These are phyloP conservation scores for Gaeumannomyces tritici DNA, from an alignment of 2,329 filamentous ascomycete genomes.

Conservation along the genomic window DNA sequence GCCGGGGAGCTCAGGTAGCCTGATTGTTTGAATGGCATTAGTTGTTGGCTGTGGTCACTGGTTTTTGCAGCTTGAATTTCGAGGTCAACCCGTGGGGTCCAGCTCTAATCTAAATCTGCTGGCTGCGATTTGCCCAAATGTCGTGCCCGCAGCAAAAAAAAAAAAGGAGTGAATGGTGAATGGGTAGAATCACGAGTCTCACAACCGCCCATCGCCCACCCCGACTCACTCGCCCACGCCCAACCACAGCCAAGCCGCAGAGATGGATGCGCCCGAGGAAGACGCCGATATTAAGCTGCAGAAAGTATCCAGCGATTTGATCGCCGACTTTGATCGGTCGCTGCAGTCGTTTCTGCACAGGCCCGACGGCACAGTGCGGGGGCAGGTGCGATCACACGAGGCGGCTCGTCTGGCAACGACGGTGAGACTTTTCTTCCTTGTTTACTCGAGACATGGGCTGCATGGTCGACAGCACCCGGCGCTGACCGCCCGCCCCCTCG, in stretches of 20 bases:
- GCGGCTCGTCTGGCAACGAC: constrained; percentile 34
- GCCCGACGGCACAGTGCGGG: constrained; percentile 22
- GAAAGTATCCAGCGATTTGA: constrained; percentile 47
- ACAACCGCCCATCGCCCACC: neutral
- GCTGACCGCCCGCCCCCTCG: neutral
- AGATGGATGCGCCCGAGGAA: constrained; percentile 51
- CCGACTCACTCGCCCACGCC: neutral
- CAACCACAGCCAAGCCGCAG: neutral
- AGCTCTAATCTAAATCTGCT: too few species aligned
- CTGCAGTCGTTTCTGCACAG: constrained; percentile 44
- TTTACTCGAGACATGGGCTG: too few species aligned
- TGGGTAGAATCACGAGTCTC: neutral
- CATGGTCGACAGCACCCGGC: too few species aligned
- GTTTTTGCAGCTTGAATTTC: too few species aligned
- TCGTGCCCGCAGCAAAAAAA: neutral
- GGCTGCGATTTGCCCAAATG: too few species aligned
- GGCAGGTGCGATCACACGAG: constrained; percentile 38
- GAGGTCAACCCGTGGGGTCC: too few species aligned
- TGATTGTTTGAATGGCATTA: too few species aligned
- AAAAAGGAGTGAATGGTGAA: too few species aligned
- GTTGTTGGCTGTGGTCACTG: too few species aligned
- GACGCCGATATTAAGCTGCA: constrained; percentile 55
- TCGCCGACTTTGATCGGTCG: constrained; percentile 46
- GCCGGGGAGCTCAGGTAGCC: too few species aligned
- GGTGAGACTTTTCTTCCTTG: constrained; percentile 20